Base-by-base conservation (phyloP, 768 basidiomycete genomes). In the Coprinopsis marcescibilis region DNA sequence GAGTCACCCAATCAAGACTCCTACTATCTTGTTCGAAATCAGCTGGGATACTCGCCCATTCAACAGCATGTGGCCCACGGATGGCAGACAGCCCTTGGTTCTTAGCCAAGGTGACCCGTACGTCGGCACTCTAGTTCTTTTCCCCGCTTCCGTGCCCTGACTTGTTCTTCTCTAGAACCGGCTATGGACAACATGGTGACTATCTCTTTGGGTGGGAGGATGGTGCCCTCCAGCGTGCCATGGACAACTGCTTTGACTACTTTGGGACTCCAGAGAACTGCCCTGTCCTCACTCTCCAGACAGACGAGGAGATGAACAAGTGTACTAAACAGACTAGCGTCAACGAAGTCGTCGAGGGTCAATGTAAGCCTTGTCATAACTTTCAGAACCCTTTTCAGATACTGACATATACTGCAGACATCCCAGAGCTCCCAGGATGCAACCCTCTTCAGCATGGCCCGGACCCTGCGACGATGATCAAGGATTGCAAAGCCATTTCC, bases 131-230 rank as follows among this genome's bases (percentile, higher is more conserved):
- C 4, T 19, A 7, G 17, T 26, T 19, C 13, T 12, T 21, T 25
- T 10, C 19, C 19, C 17, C 11, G 20, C 7, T n/a, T 8, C 15
- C 23, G 25, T 21, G 25, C n/a, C 32, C 13, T 3, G 4, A 5
- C 6, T 27, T 32, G 25, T 32, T 13, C 3, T 12, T 15, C 24
- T 23, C 4, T 38, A 49, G 48, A 2, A 49, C 48, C n/a, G 48
- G 48, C 13, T 43, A 26, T 20, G 47, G 47, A 34, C 47, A 48
- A 5, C 47, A 48, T 33, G 47, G 40, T 7, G 47, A 48, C 26
- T 48, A 48, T 41, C 29, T 48, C 32, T 48, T 48, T 39, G 46
- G 46, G 7, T 48, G 46, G 46, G 38, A 48, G 25, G 46, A 32
- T 20, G 46, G 35, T 24, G 19, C 46, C 1, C 46, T 48, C 38